Evolutionary conservation across 352 stramenopile genomes (phyloP).

Genomic region (Phytophthora tubulina): DNA sequence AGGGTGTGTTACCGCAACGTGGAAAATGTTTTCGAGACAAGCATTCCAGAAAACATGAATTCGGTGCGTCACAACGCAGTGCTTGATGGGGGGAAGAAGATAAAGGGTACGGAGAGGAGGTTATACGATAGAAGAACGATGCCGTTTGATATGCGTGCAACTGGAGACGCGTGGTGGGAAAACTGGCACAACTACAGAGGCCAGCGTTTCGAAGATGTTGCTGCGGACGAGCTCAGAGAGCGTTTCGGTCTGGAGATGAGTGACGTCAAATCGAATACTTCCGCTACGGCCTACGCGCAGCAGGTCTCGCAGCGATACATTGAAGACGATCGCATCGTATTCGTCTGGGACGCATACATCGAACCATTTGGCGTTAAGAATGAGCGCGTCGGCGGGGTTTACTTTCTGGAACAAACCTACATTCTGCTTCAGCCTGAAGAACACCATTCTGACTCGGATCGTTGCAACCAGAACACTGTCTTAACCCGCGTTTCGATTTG

Average conservation of each 20-base stretch:
- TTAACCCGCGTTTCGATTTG: conserved; percentile 60
- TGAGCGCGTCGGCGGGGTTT: conserved; percentile 46
- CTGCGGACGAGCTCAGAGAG: conserved; percentile 60
- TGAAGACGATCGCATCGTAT: conserved; percentile 59
- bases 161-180: conserved; percentile 49
- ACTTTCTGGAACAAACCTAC: conserved; percentile 65
- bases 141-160: conserved; percentile 44
- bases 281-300: conserved; percentile 53
- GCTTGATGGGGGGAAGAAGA: conserved; percentile 28
- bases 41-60: conserved; percentile 18
- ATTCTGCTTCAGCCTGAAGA: conserved; percentile 56
- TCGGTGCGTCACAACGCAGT: conserved; percentile 19
- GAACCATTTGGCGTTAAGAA: conserved; percentile 60
- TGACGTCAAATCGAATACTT: conserved; percentile 53
- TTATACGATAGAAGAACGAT: conserved; percentile 46
- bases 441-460: conserved; percentile 13
- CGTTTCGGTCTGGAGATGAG: conserved; percentile 61
- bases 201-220: conserved; percentile 31
- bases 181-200: conserved; percentile 42
- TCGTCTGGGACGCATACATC: conserved; percentile 64
- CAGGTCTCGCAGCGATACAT: conserved; percentile 62
- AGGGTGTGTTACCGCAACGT: conserved; percentile 45
- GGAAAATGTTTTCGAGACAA: conserved; percentile 38
- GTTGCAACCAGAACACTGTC: conserved; percentile 9
- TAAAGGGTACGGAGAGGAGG: conserved; percentile 41